A percentile compares a stretch with the other conserved stretches of the same genome.
Evolutionary conservation across 106 monocot genomes (phyloP).

Genomic region (Dioscorea alata): DNA sequence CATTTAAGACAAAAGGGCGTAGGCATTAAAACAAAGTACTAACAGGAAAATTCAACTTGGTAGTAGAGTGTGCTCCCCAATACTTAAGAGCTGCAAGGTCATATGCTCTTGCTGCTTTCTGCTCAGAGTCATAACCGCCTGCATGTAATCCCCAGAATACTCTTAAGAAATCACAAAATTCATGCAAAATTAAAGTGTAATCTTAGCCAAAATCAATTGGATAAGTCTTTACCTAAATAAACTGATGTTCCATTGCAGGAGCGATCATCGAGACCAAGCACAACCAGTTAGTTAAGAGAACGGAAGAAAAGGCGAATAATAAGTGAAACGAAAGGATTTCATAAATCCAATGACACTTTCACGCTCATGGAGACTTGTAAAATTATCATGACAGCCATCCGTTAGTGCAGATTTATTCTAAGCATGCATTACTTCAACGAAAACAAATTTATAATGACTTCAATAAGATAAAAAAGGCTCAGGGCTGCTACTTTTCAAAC

Average conservation of each 20-base stretch:
- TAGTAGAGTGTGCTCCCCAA: constrained; percentile 19
- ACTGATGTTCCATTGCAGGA: constrained; percentile 21
- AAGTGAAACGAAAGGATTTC: too few relatives aligned
- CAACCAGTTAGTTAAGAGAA: neutral
- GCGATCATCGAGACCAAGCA: neutral
- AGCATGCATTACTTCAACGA: too few relatives aligned
- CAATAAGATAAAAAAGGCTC: too few relatives aligned
- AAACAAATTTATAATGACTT: too few relatives aligned
- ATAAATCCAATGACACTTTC: too few relatives aligned
- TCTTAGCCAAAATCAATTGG: neutral
- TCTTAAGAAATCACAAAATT: neutral
- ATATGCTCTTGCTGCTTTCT: constrained; percentile 45
- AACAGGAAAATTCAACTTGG: constrained; percentile 36
- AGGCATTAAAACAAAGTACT: neutral
- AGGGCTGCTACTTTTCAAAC: too few relatives aligned
- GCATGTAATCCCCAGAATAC: neutral
- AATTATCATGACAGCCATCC: too few relatives aligned
- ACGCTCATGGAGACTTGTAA: too few relatives aligned
- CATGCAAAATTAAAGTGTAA: neutral
- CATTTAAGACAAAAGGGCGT: too few relatives aligned
- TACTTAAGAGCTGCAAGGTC: constrained; percentile 43
- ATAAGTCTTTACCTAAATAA: constrained; percentile 30
- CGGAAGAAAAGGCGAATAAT: neutral
- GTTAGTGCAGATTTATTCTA: too few relatives aligned
- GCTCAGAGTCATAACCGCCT: constrained; percentile 46